A percentile compares a stretch with the other conserved stretches of the same genome.
phyloP scores from a whole-genome alignment of 345 rosid species.

The Camelina sativa region DNA sequence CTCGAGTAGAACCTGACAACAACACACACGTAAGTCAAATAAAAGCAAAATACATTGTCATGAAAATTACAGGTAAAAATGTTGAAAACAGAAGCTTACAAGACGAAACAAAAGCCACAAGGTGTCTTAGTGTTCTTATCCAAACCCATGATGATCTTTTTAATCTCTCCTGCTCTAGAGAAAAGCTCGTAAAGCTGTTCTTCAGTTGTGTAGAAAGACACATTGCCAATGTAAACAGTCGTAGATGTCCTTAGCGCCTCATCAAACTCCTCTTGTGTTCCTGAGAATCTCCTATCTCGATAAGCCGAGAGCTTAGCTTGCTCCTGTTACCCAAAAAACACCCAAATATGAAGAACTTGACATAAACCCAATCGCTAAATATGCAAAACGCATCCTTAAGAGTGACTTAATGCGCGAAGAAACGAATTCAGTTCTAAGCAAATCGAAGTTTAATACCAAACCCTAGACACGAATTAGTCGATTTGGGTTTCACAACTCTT shows the following conservation, averaged over 20 bases:
- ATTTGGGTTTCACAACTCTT: conserved; percentile 5
- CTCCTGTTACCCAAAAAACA: conserved; percentile 53
- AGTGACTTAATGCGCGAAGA: not conserved
- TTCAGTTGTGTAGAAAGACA: conserved; percentile 96
- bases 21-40: not conserved
- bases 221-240: conserved; percentile 87
- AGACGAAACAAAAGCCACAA: conserved; percentile 93
- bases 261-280: conserved; percentile 90
- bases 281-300: conserved; percentile 79
- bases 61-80: not conserved
- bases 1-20: conserved; percentile 79
- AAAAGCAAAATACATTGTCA: conserved; percentile 1
- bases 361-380: not conserved
- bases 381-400: not conserved
- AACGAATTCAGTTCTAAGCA: not conserved
- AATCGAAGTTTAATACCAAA: conserved; percentile 9
- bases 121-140: conserved; percentile 97
- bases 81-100: conserved; percentile 50
- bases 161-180: conserved; percentile 89
- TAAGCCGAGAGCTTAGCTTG: conserved; percentile 82
- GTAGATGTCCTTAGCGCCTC: conserved; percentile 68
- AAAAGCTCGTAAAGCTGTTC: conserved; percentile 98
- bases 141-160: conserved; percentile 97
- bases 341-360: not conserved
- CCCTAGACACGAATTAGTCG: conserved; percentile 23